Evolutionary conservation across 257 asterid species (phyloP).

Genomic region (Solanum ahanhuiri): DNA sequence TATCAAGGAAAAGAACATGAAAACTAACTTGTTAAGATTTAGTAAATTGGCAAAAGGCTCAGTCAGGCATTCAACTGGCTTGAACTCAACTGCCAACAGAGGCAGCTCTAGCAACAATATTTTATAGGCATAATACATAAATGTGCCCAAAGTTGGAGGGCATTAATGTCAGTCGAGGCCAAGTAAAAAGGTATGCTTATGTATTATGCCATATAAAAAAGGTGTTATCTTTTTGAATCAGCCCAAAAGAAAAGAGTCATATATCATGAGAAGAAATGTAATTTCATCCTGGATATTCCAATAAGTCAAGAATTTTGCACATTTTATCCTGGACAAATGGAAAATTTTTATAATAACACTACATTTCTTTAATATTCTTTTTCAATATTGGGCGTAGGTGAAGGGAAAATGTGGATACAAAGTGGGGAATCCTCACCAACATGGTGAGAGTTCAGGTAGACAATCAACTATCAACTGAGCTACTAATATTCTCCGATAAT

Average conservation of each 20-base stretch:
- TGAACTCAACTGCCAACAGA: not conserved
- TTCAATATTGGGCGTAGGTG: not conserved
- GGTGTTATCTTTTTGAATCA: constrained; percentile 27
- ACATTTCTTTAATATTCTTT: not conserved
- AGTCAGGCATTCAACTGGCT: not conserved
- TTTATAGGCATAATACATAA: not conserved
- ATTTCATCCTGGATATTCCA: not conserved
- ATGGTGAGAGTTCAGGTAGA: not conserved
- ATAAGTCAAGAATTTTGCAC: not conserved
- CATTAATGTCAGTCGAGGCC: not conserved
- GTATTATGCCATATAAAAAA: not conserved
- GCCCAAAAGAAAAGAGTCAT: not conserved
- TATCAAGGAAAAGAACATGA: not conserved
- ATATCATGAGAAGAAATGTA: not conserved
- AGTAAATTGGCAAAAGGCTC: constrained; percentile 35
- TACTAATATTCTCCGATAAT: not conserved
- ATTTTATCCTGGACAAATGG: not conserved
- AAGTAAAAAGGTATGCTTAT: not conserved
- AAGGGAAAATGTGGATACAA: not conserved
- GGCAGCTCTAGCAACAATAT: not conserved
- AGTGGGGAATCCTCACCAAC: not conserved
- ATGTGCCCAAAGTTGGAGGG: not conserved
- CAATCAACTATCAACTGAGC: not conserved
- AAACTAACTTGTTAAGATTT: not conserved
- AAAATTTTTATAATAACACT: not conserved